Evolutionary conservation across 1,284 basidiomycete genomes (phyloP).

Genomic region (Omphalotus olearius): DNA sequence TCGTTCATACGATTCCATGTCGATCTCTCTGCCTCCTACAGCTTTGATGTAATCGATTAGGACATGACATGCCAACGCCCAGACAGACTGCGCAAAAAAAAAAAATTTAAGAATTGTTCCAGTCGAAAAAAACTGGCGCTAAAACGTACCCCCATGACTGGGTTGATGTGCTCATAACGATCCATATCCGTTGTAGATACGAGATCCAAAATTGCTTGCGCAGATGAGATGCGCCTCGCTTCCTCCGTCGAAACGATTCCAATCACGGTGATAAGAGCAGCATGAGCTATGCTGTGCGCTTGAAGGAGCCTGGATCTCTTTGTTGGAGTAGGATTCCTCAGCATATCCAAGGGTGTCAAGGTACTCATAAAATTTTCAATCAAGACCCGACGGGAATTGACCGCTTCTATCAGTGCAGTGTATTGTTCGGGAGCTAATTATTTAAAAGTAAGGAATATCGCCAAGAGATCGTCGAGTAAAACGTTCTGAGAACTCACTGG

Average conservation of each 20-base stretch:
- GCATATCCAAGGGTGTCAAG: slow-evolving; percentile 3
- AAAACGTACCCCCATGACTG: not conserved
- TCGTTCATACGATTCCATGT: no score
- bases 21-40: no score
- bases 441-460: no score
- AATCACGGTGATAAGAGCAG: not conserved
- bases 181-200: not conserved
- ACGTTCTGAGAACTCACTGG: no score
- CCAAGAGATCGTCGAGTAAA: no score
- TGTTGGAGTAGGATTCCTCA: slow-evolving; percentile 1
- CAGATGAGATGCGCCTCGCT: not conserved
- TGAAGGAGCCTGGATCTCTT: not conserved
- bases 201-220: not conserved
- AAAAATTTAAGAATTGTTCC: no score
- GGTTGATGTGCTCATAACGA: not conserved
- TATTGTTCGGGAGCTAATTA: not conserved
- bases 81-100: no score
- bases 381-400: not conserved
- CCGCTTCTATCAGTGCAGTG: not conserved
- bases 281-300: slow-evolving; percentile 1
- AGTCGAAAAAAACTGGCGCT: not conserved
- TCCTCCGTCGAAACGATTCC: not conserved
- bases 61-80: no score
- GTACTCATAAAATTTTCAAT: slow-evolving; percentile 5
- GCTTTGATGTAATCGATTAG: no score